A percentile compares a stretch with the other conserved stretches of the same genome.
Evolutionary conservation across 2,329 filamentous ascomycete genomes (phyloP).

Genomic region (Westerdykella sp.): DNA sequence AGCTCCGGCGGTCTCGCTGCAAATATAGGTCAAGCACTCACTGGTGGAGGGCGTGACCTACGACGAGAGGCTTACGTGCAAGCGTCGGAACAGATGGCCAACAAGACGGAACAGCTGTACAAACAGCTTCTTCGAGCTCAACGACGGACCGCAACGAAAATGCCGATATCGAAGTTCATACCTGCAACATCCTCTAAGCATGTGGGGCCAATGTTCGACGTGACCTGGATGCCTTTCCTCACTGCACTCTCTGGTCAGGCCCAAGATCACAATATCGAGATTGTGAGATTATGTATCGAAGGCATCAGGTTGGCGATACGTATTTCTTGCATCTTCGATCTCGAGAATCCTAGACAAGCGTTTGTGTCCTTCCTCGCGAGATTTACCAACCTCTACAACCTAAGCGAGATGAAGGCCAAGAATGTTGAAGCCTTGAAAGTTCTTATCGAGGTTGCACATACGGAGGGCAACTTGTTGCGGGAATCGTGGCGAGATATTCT

Average conservation of each 20-base stretch:
- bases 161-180: conserved; percentile 67
- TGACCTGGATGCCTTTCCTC: conserved; percentile 98
- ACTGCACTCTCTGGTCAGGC: conserved; percentile 89
- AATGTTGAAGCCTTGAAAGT: conserved; percentile 92
- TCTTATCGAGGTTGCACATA: conserved; percentile 83
- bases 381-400: conserved; percentile 91
- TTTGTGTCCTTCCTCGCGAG: conserved; percentile 91
- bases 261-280: conserved; percentile 89
- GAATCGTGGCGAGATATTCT: conserved; percentile 94
- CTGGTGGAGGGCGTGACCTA: conserved; percentile 84
- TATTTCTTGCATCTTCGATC: conserved; percentile 87
- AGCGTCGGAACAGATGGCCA: conserved; percentile 89
- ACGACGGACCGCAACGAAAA: conserved; percentile 68
- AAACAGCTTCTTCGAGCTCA: conserved; percentile 89
- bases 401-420: conserved; percentile 91
- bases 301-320: conserved; percentile 91
- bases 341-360: conserved; percentile 87
- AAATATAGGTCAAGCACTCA: conserved; percentile 79
- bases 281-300: conserved; percentile 87
- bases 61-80: conserved; percentile 91
- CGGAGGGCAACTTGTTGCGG: conserved; percentile 82
- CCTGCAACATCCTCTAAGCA: conserved; percentile 91
- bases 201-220: conserved; percentile 96
- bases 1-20: conserved; percentile 65
- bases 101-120: conserved; percentile 77